Conservation (phyloP, 1,139 yeast genomes). For the Pichia sp. region DNA sequence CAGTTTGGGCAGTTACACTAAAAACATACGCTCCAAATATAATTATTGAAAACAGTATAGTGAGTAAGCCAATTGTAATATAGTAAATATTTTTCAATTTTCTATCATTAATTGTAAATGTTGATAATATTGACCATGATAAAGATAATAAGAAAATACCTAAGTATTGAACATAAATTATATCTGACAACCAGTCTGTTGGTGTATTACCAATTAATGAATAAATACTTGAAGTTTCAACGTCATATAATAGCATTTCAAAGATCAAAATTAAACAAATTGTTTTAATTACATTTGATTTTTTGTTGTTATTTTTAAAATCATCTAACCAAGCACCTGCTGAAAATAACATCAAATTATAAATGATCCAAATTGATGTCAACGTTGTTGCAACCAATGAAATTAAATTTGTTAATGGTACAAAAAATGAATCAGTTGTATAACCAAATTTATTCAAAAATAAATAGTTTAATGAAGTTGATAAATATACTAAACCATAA, state of each 20-base stretch:
- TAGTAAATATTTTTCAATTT: conserved; percentile 15
- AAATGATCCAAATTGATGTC: conserved; percentile 27
- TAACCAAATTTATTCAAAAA: conserved; percentile 26
- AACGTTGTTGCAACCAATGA: conserved; percentile 20
- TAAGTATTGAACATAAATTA: conserved; percentile 23
- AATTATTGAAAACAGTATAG: conserved; percentile 13
- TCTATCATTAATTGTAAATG: conserved; percentile 8
- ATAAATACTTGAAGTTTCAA: conserved; percentile 25
- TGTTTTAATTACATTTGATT: conserved; percentile 16
- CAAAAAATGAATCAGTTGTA: conserved; percentile 14
- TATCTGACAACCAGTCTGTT: conserved; percentile 18
- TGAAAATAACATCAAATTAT: conserved; percentile 26
- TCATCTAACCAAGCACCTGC: conserved; percentile 25
- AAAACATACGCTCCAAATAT: conserved; percentile 12
- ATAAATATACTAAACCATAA: conserved; percentile 17
- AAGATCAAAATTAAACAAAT: conserved; percentile 18
- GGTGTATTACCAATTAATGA: conserved; percentile 23
- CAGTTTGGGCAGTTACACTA: conserved; percentile 14
- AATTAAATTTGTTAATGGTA: conserved; percentile 19
- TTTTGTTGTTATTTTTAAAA: conserved; percentile 13
- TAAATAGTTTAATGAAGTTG: conserved; percentile 17
- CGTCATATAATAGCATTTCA: conserved; percentile 25
- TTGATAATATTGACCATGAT: conserved; percentile 19
- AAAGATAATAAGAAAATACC: conserved; percentile 15
- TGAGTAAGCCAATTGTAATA: conserved; percentile 17